Evolutionary conservation across 495 filamentous ascomycete genomes (phyloP).

Genomic region (Evernia prunastri): DNA sequence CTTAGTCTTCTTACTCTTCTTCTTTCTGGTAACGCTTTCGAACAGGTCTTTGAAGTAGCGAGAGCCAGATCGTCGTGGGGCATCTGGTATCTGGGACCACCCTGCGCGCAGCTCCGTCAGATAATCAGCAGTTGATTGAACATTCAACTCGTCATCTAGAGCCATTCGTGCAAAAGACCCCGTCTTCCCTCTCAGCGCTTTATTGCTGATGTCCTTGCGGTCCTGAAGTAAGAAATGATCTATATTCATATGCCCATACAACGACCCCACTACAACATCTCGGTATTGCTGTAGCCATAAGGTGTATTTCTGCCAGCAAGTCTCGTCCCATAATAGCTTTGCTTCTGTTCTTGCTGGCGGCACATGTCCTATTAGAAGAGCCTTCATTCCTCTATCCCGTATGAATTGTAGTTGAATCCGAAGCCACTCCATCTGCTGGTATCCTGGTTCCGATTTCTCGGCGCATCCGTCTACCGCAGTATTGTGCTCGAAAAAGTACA

Average conservation of each 20-base stretch:
- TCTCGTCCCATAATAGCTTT: constrained; percentile 86
- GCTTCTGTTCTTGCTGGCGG: constrained; percentile 76
- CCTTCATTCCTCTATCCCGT: constrained; percentile 82
- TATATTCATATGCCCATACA: constrained; percentile 98
- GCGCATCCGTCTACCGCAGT: constrained; percentile 86
- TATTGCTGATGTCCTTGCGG: constrained; percentile 62
- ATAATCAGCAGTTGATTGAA: constrained; percentile 66
- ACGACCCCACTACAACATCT: constrained; percentile 70
- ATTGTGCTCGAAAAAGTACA: constrained; percentile 94
- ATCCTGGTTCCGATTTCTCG: constrained; percentile 70
- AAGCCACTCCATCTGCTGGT: constrained; percentile 94
- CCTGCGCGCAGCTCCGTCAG: constrained; percentile 66
- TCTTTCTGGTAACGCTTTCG: constrained; percentile 26
- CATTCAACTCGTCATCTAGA: constrained; percentile 44
- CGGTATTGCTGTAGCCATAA: constrained; percentile 85
- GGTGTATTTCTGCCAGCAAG: constrained; percentile 97
- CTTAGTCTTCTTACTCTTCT: constrained; percentile 46
- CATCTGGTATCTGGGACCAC: constrained; percentile 70
- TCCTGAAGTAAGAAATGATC: constrained; percentile 97
- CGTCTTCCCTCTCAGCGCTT: constrained; percentile 36
- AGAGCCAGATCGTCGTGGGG: constrained; percentile 29
- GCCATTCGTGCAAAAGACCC: constrained; percentile 12
- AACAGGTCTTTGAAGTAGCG: constrained; percentile 10
- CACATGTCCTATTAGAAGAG: constrained; percentile 89
- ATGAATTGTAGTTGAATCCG: constrained; percentile 82